Base-by-base conservation (phyloP, 2,329 filamentous ascomycete genomes). In the Thyridium curvatum region DNA sequence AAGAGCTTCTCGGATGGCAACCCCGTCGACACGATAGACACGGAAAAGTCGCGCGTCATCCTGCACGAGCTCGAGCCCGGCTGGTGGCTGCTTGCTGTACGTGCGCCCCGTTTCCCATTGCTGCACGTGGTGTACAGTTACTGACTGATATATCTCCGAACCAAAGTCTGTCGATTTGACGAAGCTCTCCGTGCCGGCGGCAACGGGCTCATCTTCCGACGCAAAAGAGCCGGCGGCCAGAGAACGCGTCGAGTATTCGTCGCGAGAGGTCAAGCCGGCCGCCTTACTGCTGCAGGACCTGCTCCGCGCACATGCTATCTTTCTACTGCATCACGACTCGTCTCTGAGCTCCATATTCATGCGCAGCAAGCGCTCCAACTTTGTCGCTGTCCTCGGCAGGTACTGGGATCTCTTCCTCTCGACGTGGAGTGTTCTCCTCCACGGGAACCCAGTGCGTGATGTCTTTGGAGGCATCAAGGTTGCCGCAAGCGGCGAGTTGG, bases 71-170 rank as follows among this genome's bases (percentile, higher is more conserved):
- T 98, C 47, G 91, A 98, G 60, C 69, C 77, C 13, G 86, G 86
- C 21, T 98, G 93, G 93, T 98, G 94, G 94, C 82, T 97, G 45
- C 68, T 97, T 43, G 90, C 88, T 45, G 89, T 94, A 69, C 55
- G 85, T 65, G 15, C 12, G 37, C 14, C 32, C 16, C 17, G 12
- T 15, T 4, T 17, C 10, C 18, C 13, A 18, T 35, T 30, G 2
- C 15, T 32, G 18, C 14, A n/a, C 21, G 18, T 30, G 15, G 34
- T 40, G 13, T 13, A 14, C 29, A 8, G 26, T 16, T 32, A 18
- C 35, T 26, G 10, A n/a, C 14, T 33, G 30, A 32, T n/a, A 26
- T 12, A 32, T 34, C 34, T 29, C 41, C 30, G 10, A 32, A 13
- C 15, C 32, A 8, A 3, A 48, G 43, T 52, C 44, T 8, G 33